Evolutionary conservation across 768 basidiomycete genomes (phyloP), one percentile per base, ranked within the genome.

Genomic region (Hygrophoropsis aurantiaca): DNA sequence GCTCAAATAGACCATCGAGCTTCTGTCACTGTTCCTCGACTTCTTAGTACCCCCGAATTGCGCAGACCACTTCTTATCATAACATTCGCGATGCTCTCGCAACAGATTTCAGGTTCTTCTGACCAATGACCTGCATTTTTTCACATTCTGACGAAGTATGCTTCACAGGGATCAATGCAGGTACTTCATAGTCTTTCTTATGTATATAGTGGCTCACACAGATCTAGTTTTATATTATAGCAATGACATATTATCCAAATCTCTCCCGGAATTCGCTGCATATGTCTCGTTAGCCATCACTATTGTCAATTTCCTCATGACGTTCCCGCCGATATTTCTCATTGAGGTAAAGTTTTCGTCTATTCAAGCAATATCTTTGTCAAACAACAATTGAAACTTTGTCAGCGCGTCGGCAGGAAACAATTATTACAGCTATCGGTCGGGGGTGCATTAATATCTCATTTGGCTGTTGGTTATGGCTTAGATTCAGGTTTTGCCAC

Each of bases 221-320:
- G 24, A 48, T 23, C 21, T 60, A 85, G 93, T 95, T 21, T 74
- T 95, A 45, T 95, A 93, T 64, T 95, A 94, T 68, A 90, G 87
- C 67, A 94, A 91, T 55, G 80, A 84, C 40, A 97, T 97, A 54
- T 77, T 97, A 20, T 80, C 84, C 20, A 86, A 80, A 49, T 77
- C 90, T 3, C 71, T 97, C 45, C 91, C 93, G 13, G 77, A 87
- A 15, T 64, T 84, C 19, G 93, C 88, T 0, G 81, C 90, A 16
- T 86, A 90, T 55, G 79, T 94, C 16, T 93, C 92, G 2, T 66
- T 97, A 2, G 87, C 84, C 15, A 89, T 95, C 42, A 87, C 92
- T 0, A 59, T 90, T 25, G 82, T 94, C 49, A 97, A 97, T 60
- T 85, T 85, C 42, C 48, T 80, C 39, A 74, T 75, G 75, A 77